Evolutionary conservation across 192 early-diverging fungal genomes (phyloP).

Genomic region (Backusella mclennaniae): DNA sequence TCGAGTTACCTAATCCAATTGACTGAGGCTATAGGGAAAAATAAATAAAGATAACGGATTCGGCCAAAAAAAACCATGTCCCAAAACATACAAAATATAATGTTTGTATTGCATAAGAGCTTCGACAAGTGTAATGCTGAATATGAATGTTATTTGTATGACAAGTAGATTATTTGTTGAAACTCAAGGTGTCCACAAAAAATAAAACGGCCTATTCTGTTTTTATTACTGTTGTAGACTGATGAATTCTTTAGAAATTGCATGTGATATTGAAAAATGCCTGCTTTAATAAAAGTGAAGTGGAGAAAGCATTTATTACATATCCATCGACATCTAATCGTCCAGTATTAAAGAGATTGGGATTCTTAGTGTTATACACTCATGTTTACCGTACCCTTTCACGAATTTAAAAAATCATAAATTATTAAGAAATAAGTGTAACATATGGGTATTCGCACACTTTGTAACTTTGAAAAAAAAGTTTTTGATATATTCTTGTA

Average conservation of each 20-base stretch:
- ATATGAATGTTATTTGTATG: not conserved
- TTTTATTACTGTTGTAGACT: not conserved
- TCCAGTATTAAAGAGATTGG: not conserved
- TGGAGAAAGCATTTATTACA: too few relatives aligned
- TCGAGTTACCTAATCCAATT: not conserved
- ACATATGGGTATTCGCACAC: not conserved
- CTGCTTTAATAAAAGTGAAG: too few relatives aligned
- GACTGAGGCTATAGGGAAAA: not conserved
- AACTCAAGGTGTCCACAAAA: not conserved
- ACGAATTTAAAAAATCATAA: not conserved
- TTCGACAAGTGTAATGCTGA: not conserved
- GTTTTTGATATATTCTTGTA: not conserved
- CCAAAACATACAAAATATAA: not conserved
- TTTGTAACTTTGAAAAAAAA: not conserved
- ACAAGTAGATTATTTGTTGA: not conserved
- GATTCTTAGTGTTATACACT: not conserved
- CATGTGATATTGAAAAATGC: not conserved
- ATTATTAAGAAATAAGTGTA: not conserved
- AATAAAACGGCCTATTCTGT: not conserved
- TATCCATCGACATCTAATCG: not conserved
- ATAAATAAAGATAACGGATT: not conserved
- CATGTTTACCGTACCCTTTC: not conserved
- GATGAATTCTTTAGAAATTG: too few relatives aligned
- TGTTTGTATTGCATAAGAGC: not conserved
- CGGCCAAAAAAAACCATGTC: not conserved